Conservation (phyloP, 148 eudicot species). For the Nepenthes gracilis region DNA sequence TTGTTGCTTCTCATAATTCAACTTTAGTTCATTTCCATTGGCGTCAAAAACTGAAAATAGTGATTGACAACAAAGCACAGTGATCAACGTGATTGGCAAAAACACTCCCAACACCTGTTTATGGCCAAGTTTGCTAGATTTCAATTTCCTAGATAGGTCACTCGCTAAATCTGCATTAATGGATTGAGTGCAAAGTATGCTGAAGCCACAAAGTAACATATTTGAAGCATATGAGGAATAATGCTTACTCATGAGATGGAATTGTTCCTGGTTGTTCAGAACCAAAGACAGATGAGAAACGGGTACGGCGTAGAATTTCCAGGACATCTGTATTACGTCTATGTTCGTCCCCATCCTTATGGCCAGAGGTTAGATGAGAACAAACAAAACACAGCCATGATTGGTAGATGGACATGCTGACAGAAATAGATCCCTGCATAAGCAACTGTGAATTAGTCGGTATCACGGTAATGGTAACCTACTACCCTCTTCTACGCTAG, state of each 20-base stretch:
- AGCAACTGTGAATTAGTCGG: constrained; percentile 5
- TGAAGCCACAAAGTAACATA: too few species aligned
- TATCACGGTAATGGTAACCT: background rate
- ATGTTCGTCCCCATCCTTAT: constrained; percentile 64
- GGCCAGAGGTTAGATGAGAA: constrained; percentile 83
- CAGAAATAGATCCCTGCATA: constrained; percentile 80
- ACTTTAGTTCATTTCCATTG: too few species aligned
- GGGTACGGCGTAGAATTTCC: constrained; percentile 76
- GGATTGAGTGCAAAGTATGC: too few species aligned
- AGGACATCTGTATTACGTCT: constrained; percentile 69
- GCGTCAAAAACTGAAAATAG: too few species aligned
- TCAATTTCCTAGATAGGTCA: too few species aligned
- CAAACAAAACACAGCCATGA: constrained; percentile 84
- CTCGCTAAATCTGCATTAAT: too few species aligned
- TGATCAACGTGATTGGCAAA: too few species aligned
- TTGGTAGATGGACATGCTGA: constrained; percentile 82
- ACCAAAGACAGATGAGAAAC: constrained; percentile 51
- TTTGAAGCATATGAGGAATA: constrained; percentile 10
- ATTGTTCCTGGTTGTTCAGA: constrained; percentile 53
- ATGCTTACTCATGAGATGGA: constrained; percentile 85
- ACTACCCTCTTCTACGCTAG: too few species aligned
- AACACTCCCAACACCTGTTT: too few species aligned
- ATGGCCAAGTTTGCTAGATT: too few species aligned
- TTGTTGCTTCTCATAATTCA: too few species aligned
- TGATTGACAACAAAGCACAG: too few species aligned